Evolutionary conservation across 2,329 filamentous ascomycete genomes (phyloP), one percentile per base, ranked within the genome.

Genomic region (Blumeriella jaapii): DNA sequence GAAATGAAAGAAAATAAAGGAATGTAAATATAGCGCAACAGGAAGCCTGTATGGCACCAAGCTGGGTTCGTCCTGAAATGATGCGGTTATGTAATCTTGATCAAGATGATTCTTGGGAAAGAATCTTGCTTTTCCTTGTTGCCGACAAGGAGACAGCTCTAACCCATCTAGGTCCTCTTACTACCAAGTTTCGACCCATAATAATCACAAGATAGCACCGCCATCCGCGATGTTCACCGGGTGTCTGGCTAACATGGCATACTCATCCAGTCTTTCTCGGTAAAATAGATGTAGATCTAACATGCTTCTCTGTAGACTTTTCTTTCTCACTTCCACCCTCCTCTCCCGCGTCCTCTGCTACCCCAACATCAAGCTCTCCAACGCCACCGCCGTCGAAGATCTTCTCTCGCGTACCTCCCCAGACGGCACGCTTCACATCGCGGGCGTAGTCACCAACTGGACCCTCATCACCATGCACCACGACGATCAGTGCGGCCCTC

Each of bases 91-190:
- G n/a, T 68, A 65, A 85, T 89, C 82, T 89, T 89, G 83, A 89
- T 87, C 82, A 84, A 82, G 84, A 87, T 89, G 89, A 91, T 91
- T 84, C 84, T 82, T 86, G 86, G 86, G 86, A 86, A 91, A 93
- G 86, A 81, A 93, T 91, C 85, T 93, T 93, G 84, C 83, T 72
- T 72, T 71, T 65, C 65, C 62, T 63, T 59, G 53, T 57, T 57
- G 51, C 54, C 46, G 49, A 52, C 41, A 36, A 48, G n/a, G 46
- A 45, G 53, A 51, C 48, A 54, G 35, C 46, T 57, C 55, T 60
- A 61, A 63, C 60, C 55, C 52, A 50, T 45, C 55, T 55, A 63
- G 54, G 55, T 53, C 44, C 48, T 45, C 53, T n/a, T n/a, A n/a
- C n/a, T n/a, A 49, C 50, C 47, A 51, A 54, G 45, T 54, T 46